Evolutionary conservation across 2,329 filamentous ascomycete species (phyloP).

Genomic region (Talaromyces sp.): DNA sequence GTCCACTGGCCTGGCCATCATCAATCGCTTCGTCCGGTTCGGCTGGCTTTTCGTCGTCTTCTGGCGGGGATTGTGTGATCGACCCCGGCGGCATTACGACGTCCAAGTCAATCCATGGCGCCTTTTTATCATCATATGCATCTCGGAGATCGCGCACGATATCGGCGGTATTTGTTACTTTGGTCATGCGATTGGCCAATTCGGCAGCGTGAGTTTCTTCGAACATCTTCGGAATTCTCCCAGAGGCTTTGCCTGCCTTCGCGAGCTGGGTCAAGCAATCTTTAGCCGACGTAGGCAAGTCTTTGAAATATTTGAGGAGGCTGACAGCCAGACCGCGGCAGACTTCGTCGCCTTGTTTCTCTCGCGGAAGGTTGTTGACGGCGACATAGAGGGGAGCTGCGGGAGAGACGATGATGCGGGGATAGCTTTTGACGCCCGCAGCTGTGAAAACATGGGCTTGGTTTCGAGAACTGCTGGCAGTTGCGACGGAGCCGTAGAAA

Average conservation of each 20-base stretch:
- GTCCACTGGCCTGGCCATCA: conserved; percentile 25
- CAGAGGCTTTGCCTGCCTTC: conserved; percentile 51
- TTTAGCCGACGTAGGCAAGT: conserved; percentile 75
- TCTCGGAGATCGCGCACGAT: conserved; percentile 68
- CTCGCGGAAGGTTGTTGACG: conserved; percentile 82
- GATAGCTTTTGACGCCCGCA: conserved; percentile 83
- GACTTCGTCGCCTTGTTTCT: conserved; percentile 92
- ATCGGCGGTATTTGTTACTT: conserved; percentile 69
- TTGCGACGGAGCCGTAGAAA: conserved; percentile 89
- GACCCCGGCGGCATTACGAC: conserved; percentile 75
- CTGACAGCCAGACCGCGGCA: conserved; percentile 88
- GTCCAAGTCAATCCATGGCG: conserved; percentile 83
- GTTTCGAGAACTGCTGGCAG: conserved; percentile 86
- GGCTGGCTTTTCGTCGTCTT: conserved; percentile 55
- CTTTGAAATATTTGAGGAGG: conserved; percentile 87
- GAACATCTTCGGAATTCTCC: conserved; percentile 67
- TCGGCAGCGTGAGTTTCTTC: conserved; percentile 90
- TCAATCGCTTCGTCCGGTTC: conserved; percentile 37
- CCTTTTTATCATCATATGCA: conserved; percentile 72
- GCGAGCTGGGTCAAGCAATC: conserved; percentile 56
- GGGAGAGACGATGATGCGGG: conserved; percentile 86
- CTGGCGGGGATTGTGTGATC: conserved; percentile 49
- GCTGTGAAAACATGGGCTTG: conserved; percentile 89
- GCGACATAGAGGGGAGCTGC: conserved; percentile 87
- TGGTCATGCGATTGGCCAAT: conserved; percentile 76